Evolutionary conservation across 306 rosid genomes (phyloP).

Genomic region (Prunus kanzakura): DNA sequence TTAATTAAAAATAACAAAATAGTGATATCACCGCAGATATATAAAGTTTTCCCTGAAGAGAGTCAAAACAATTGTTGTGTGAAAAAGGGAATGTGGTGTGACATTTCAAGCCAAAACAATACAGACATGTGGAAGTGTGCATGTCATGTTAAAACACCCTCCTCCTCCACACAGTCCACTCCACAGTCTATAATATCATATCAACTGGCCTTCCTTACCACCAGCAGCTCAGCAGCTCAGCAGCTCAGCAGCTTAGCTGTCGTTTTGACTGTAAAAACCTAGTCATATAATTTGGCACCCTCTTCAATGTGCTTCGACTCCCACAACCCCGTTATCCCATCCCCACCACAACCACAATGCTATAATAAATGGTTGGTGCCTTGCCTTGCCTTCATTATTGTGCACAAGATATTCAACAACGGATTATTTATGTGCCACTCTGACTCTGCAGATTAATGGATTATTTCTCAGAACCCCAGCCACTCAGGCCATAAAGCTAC

Average conservation of each 20-base stretch:
- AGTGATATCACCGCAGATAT: too few relatives aligned
- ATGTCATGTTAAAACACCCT: constrained; percentile 5
- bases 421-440: not conserved
- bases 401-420: not conserved
- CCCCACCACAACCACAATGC: not conserved
- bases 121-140: constrained; percentile 23
- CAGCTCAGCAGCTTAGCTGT: constrained; percentile 15
- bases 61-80: not conserved
- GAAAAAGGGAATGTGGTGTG: constrained; percentile 25
- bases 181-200: not conserved
- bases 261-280: constrained; percentile 17
- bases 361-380: not conserved
- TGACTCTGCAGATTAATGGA: not conserved
- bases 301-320: constrained; percentile 13
- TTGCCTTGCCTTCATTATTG: not conserved
- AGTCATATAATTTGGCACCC: constrained; percentile 26
- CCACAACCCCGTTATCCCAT: not conserved
- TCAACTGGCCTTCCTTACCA: not conserved
- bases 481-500: too few relatives aligned
- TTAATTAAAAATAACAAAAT: too few relatives aligned
- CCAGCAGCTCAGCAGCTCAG: constrained; percentile 9
- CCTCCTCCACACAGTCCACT: not conserved
- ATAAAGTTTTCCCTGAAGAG: too few relatives aligned
- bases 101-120: constrained; percentile 17
- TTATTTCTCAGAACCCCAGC: too few relatives aligned